Base-by-base conservation (phyloP, 768 basidiomycete genomes). In the Kwoniella sp. region DNA sequence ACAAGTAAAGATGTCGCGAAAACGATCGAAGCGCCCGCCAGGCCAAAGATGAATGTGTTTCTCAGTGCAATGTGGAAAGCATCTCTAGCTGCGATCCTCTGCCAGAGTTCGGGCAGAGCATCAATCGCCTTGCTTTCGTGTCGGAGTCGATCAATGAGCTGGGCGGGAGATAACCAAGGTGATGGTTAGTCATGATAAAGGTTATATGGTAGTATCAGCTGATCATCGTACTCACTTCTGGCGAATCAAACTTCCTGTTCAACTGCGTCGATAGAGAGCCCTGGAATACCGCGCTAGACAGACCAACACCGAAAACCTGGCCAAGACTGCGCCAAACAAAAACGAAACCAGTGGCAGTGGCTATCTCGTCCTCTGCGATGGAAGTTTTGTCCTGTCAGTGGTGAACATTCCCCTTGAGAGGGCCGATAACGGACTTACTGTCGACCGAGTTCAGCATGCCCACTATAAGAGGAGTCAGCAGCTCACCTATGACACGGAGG, bases 251-350 rank as follows among this genome's bases (percentile, higher is more conserved):
- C 25, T 59, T 33, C n/a, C 24, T 37, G 13, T 55, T 29, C 21
- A 66, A 54, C 54, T 66, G 46, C n/a, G 30, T 30, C 13, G 48
- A 47, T 7, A 66, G 37, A 12, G 58, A 50, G n/a, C 29, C 48
- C 40, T 66, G 64, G n/a, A 66, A 50, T 29, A 66, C 55, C 19
- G 64, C 64, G 17, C 64, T 61, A 10, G 64, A 66, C 15, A 66
- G 48, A 2, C 59, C 64, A n/a, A 66, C 64, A 3, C 64, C 64
- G 48, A 60, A 60, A 1, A 66, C 64, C 27, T 66, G 64, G 7
- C 64, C 64, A 1, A 66, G 30, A 27, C 58, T 60, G 8, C 64
- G 58, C 50, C 56, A 66, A 24, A 66, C 60, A 40, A 66, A 66
- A 6, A 58, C 58, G 36, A 60, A 66, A 19, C 64, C 64, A 12